Percentiles rank a stretch among this genome's conserved stretches.
These are phyloP conservation scores for Saccharum hybrid DNA, from an alignment of 202 grass and related monocot species.

Conservation along the genomic window DNA sequence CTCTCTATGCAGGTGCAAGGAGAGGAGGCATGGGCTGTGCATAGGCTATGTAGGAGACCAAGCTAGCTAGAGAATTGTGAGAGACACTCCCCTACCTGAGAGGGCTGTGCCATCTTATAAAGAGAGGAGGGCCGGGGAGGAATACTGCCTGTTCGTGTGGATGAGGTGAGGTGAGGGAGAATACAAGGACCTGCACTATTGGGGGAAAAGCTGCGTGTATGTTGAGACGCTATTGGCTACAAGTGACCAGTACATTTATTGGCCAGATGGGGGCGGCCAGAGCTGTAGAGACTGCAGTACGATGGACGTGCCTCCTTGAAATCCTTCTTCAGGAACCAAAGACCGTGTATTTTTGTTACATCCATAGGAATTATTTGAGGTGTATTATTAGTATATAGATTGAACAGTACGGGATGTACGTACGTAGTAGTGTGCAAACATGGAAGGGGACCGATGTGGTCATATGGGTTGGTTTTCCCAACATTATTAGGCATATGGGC, in stretches of 20 bases:
- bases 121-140: neutral
- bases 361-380: conserved; percentile 35
- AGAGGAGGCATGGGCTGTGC: conserved; percentile 38
- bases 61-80: neutral
- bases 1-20: conserved; percentile 2
- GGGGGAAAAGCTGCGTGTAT: conserved; percentile 36
- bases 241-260: conserved; percentile 60
- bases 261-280: conserved; percentile 29
- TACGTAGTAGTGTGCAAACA: conserved; percentile 24
- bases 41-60: conserved; percentile 8
- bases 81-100: conserved; percentile 1
- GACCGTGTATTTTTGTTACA: conserved; percentile 50
- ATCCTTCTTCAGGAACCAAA: conserved; percentile 54
- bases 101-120: conserved; percentile 45
- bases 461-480: conserved; percentile 5
- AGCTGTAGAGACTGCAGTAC: neutral
- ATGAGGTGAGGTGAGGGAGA: conserved; percentile 37
- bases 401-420: conserved; percentile 23
- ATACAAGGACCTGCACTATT: conserved; percentile 53
- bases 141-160: conserved; percentile 19
- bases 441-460: conserved; percentile 40
- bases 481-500: conserved; percentile 31
- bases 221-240: conserved; percentile 49
- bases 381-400: neutral
- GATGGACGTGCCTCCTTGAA: conserved; percentile 20